A percentile compares a stretch with the other conserved stretches of the same genome.
These are phyloP conservation scores for Termitomyces sp. DNA, from an alignment of 768 basidiomycete species.

Conservation along the genomic window DNA sequence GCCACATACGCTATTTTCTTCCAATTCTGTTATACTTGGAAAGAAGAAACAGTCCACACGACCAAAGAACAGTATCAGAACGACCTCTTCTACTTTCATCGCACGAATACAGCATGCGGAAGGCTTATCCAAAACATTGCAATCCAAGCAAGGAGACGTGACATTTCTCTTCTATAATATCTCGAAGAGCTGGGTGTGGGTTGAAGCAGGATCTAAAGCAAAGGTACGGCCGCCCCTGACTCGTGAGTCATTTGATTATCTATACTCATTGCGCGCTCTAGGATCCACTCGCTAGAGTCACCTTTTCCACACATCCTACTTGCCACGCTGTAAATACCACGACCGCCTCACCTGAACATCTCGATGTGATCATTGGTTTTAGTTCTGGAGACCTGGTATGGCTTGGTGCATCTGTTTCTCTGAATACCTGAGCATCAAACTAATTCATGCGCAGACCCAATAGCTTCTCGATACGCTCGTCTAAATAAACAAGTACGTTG, in stretches of 20 bases:
- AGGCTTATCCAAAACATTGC: conserved; percentile 66
- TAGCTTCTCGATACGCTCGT: conserved; percentile 78
- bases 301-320: conserved; percentile 84
- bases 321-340: conserved; percentile 84
- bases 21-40: conserved; percentile 34
- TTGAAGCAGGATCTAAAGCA: conserved; percentile 78
- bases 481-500: conserved; percentile 74
- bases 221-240: conserved; percentile 50
- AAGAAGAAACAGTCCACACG: conserved; percentile 65
- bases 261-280: conserved; percentile 25
- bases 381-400: conserved; percentile 93
- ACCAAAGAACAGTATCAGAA: conserved; percentile 89
- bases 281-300: conserved; percentile 85
- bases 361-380: conserved; percentile 92
- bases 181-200: conserved; percentile 83
- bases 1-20: conserved; percentile 59
- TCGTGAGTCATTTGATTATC: conserved; percentile 9
- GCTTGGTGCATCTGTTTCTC: conserved; percentile 59
- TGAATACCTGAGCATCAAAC: not conserved
- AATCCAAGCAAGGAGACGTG: conserved; percentile 79
- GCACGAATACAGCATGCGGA: conserved; percentile 82
- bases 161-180: conserved; percentile 87
- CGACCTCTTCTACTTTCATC: conserved; percentile 91
- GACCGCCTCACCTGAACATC: conserved; percentile 72
- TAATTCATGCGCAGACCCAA: conserved; percentile 54